Conservation (phyloP, 768 basidiomycete species). For the Pholiota molesta region DNA sequence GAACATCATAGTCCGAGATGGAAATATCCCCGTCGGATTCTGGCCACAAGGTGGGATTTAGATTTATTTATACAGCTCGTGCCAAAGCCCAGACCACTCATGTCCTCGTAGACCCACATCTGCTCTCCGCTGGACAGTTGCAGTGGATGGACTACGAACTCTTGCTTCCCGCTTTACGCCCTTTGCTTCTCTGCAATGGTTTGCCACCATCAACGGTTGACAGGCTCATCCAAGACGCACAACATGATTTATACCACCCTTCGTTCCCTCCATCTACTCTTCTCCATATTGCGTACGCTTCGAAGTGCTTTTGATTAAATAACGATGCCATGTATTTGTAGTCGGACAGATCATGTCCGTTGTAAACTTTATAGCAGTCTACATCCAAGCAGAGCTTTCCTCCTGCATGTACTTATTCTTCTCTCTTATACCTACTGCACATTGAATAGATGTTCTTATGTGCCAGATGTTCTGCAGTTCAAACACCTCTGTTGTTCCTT, state of each 20-base stretch:
- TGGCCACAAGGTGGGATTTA: conserved; percentile 58
- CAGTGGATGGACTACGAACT: conserved; percentile 77
- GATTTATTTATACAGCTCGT: conserved; percentile 5
- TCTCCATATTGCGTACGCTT: conserved; percentile 64
- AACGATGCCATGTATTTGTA: not conserved
- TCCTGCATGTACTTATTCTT: too few species aligned
- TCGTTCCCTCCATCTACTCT: conserved; percentile 50
- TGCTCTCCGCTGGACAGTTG: conserved; percentile 67
- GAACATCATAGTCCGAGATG: conserved; percentile 54
- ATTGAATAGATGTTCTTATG: not conserved
- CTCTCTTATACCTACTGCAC: too few species aligned
- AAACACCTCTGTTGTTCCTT: conserved; percentile 61
- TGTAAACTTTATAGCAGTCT: not conserved
- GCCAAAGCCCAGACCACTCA: not conserved
- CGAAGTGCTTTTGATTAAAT: conserved; percentile 25
- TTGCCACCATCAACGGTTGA: conserved; percentile 56
- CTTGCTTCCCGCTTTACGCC: conserved; percentile 63
- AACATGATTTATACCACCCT: conserved; percentile 67
- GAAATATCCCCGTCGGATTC: conserved; percentile 68
- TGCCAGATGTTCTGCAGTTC: conserved; percentile 40
- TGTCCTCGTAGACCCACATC: conserved; percentile 47
- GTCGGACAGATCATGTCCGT: too few species aligned
- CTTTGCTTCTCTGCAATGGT: conserved; percentile 56
- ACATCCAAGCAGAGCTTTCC: too few species aligned
- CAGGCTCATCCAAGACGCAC: conserved; percentile 61